Conservation (phyloP, 176 grass and related monocot genomes). For the Ensete ventricosum region DNA sequence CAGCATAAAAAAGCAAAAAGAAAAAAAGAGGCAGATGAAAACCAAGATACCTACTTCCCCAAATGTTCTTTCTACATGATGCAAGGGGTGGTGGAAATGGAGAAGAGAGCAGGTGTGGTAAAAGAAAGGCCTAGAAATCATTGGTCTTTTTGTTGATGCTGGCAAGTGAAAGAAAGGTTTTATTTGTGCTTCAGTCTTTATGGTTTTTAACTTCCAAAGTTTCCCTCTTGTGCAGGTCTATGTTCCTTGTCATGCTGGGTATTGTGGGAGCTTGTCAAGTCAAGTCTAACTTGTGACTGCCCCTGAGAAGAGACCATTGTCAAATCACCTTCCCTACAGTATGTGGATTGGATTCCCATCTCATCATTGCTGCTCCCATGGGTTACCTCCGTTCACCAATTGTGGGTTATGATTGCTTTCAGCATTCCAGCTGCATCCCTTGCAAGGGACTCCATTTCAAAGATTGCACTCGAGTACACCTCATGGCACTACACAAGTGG, state of each 20-base stretch:
- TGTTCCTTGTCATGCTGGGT: not conserved
- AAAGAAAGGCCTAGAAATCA: no score
- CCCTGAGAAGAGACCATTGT: not conserved
- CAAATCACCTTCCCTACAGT: not conserved
- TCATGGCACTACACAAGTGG: not conserved
- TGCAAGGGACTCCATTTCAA: not conserved
- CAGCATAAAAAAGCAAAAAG: not conserved
- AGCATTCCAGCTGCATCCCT: not conserved
- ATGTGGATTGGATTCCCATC: not conserved
- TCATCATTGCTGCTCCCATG: not conserved
- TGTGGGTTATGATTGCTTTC: not conserved
- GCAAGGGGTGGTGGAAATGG: no score
- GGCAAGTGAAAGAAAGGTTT: no score
- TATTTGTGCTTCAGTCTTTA: not conserved
- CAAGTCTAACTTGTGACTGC: not conserved
- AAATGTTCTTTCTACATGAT: no score
- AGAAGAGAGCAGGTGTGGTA: no score
- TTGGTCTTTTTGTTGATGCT: no score
- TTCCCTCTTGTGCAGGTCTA: not conserved
- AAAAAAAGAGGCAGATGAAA: not conserved
- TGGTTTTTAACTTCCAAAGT: not conserved
- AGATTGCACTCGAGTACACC: not conserved
- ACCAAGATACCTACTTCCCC: not conserved
- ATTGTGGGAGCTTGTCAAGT: no score
- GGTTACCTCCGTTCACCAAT: not conserved